A percentile compares a stretch with the other conserved stretches of the same genome.
Conservation (phyloP, 306 rosid genomes). For the Quercus variabilis region DNA sequence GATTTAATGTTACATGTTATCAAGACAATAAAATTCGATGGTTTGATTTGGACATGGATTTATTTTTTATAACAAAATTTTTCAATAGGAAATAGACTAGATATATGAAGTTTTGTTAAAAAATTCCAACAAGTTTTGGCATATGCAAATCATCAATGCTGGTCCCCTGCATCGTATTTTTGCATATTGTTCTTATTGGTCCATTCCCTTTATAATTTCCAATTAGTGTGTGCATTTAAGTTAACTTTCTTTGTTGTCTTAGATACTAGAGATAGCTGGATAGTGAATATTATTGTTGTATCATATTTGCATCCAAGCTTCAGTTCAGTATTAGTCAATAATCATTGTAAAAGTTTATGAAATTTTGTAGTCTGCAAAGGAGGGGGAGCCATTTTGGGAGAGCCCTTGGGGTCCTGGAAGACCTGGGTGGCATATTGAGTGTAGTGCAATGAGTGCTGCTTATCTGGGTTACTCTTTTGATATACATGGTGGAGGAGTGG, state of each 20-base stretch:
- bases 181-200: neutral
- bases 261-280: neutral
- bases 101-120: neutral
- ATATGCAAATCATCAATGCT: neutral
- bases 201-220: neutral
- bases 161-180: neutral
- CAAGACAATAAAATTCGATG: neutral
- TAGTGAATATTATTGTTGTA: neutral
- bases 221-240: neutral
- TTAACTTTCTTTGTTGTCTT: neutral
- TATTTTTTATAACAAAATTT: neutral
- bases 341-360: slow-evolving; percentile 16
- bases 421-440: slow-evolving; percentile 99
- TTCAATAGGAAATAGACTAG: neutral
- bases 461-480: slow-evolving; percentile 88
- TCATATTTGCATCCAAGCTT: neutral
- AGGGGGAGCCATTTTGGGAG: slow-evolving; percentile 96
- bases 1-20: neutral
- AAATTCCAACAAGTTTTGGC: neutral
- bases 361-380: slow-evolving; percentile 74
- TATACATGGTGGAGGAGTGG: slow-evolving; percentile 96
- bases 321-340: slow-evolving; percentile 14
- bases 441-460: slow-evolving; percentile 97
- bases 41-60: neutral
- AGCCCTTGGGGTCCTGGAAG: slow-evolving; percentile 99